Conservation (phyloP, 2,329 filamentous ascomycete genomes). For the Beauveria bassiana region DNA sequence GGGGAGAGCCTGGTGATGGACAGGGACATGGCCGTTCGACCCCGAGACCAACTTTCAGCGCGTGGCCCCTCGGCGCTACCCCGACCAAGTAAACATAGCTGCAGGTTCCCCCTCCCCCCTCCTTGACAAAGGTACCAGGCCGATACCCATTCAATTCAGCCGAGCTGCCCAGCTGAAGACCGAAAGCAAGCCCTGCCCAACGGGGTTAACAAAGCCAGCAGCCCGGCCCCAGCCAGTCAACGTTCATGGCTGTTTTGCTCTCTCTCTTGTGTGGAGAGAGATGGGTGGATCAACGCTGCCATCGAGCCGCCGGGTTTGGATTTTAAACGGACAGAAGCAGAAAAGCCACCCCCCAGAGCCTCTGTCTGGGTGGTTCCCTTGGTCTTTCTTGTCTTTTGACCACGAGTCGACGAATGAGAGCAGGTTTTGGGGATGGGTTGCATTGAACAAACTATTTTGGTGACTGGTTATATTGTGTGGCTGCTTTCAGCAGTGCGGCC, state of each 20-base stretch:
- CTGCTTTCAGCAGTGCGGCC: neutral
- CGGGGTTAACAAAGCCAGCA: neutral
- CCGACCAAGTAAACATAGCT: neutral
- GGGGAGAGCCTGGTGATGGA: neutral
- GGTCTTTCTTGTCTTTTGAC: neutral
- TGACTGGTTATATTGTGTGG: neutral
- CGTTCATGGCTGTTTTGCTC: neutral
- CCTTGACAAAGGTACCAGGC: slow-evolving; percentile 8
- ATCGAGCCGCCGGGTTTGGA: neutral
- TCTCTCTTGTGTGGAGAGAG: neutral
- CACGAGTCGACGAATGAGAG: neutral
- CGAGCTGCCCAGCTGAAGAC: neutral
- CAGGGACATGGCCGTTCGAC: neutral
- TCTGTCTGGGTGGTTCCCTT: neutral
- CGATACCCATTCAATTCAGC: neutral
- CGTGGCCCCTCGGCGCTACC: neutral
- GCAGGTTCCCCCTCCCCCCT: neutral
- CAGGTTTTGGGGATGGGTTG: neutral
- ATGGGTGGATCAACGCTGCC: neutral
- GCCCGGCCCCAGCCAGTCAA: neutral
- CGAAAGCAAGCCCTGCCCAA: slow-evolving; percentile 8
- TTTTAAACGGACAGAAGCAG: slow-evolving; percentile 9
- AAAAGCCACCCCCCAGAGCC: slow-evolving; percentile 7
- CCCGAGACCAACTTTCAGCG: neutral
- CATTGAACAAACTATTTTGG: neutral